Conservation (phyloP, 768 basidiomycete species). For the Mycena filopes region DNA sequence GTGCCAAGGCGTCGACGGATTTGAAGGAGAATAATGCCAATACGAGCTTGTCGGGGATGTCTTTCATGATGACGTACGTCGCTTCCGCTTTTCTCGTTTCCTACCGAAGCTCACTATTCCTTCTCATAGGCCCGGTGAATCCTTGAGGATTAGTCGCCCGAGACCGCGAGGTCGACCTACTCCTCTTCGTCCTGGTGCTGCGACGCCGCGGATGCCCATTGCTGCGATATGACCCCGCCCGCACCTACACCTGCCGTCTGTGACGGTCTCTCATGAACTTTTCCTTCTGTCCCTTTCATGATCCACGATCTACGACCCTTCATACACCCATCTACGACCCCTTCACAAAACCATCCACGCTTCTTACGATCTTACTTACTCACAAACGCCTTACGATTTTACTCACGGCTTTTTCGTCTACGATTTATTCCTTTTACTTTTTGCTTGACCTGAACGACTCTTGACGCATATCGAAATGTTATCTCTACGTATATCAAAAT, state of each 20-base stretch:
- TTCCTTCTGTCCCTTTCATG: slow-evolving; percentile 4
- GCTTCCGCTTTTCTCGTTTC: not conserved
- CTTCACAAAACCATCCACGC: not conserved
- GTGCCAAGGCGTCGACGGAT: slow-evolving; percentile 60
- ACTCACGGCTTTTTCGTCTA: not conserved
- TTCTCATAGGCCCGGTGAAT: slow-evolving; percentile 55
- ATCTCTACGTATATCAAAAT: slow-evolving; percentile 19
- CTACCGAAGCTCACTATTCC: slow-evolving; percentile 12
- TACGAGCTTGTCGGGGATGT: slow-evolving; percentile 43
- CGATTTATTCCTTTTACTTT: not conserved
- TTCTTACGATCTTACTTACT: slow-evolving; percentile 10
- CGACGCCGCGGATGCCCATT: slow-evolving; percentile 19
- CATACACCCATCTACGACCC: not conserved
- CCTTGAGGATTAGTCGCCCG: slow-evolving; percentile 59
- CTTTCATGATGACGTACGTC: slow-evolving; percentile 67
- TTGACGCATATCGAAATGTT: slow-evolving; percentile 21
- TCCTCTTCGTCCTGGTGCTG: slow-evolving; percentile 46
- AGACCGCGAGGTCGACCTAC: slow-evolving; percentile 61
- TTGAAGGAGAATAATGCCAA: slow-evolving; percentile 63
- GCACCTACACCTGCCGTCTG: slow-evolving; percentile 1
- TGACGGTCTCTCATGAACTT: not conserved
- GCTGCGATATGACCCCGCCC: slow-evolving; percentile 6
- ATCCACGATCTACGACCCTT: slow-evolving; percentile 8
- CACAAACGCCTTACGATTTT: slow-evolving; percentile 10
- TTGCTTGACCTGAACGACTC: slow-evolving; percentile 17